These are phyloP conservation scores for Penicillium occitanis DNA, from an alignment of 2,329 filamentous ascomycete genomes.

Conservation along the genomic window DNA sequence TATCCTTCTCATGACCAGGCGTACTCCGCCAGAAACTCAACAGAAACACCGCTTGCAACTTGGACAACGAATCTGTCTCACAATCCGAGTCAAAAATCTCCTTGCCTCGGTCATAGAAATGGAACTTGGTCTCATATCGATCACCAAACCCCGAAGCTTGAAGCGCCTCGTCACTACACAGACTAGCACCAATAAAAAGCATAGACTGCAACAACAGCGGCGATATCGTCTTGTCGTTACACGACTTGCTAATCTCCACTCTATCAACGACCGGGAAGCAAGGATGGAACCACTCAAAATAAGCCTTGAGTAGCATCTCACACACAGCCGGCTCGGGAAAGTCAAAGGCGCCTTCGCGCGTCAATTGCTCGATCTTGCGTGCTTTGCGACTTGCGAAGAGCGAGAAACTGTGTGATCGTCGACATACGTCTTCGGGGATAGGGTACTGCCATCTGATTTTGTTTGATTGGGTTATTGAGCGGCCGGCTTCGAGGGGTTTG, in stretches of 20 bases:
- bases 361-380: constrained; percentile 39
- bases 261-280: constrained; percentile 57
- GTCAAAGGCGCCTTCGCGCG: constrained; percentile 45
- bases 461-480: constrained; percentile 29
- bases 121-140: constrained; percentile 52
- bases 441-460: constrained; percentile 41
- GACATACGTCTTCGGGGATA: constrained; percentile 27
- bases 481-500: constrained; percentile 30
- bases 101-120: constrained; percentile 53
- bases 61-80: constrained; percentile 52
- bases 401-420: constrained; percentile 20
- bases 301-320: constrained; percentile 50
- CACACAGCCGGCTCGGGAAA: constrained; percentile 48
- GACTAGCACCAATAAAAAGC: constrained; percentile 56
- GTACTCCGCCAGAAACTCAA: constrained; percentile 58
- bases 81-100: constrained; percentile 56
- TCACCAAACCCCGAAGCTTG: constrained; percentile 49
- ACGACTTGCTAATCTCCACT: constrained; percentile 42
- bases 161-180: constrained; percentile 52
- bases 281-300: constrained; percentile 59
- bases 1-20: constrained; percentile 51
- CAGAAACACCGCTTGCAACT: constrained; percentile 55
- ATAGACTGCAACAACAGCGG: constrained; percentile 55
- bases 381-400: constrained; percentile 27
- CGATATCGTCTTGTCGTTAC: constrained; percentile 47